phyloP scores from a whole-genome alignment of 495 filamentous ascomycete species.

The Viridothelium virens region DNA sequence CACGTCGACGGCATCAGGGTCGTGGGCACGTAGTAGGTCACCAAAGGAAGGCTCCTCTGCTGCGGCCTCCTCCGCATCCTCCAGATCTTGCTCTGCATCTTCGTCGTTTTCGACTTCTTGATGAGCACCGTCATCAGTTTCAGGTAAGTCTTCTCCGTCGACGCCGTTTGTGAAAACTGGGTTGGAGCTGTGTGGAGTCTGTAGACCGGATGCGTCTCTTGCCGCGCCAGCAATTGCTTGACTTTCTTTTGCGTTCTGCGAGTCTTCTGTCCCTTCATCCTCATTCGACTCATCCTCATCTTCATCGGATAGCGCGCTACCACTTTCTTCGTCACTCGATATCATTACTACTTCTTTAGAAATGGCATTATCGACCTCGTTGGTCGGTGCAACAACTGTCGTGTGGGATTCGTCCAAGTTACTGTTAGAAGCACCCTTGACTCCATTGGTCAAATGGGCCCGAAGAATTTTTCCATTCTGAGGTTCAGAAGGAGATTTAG shows the following conservation, averaged over 20 bases:
- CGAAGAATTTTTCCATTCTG: not conserved
- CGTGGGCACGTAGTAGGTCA: conserved; percentile 68
- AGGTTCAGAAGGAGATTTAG: not conserved
- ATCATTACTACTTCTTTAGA: conserved; percentile 44
- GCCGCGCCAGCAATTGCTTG: conserved; percentile 21
- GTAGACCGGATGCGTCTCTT: conserved; percentile 11
- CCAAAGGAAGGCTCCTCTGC: conserved; percentile 74
- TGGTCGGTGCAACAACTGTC: conserved; percentile 27
- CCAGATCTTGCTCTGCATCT: conserved; percentile 22
- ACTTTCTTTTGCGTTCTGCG: conserved; percentile 23
- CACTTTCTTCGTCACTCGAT: conserved; percentile 45
- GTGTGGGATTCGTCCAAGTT: conserved; percentile 69
- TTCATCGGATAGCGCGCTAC: conserved; percentile 27
- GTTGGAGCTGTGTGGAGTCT: not conserved
- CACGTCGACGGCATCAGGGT: conserved; percentile 67
- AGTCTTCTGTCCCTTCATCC: conserved; percentile 28
- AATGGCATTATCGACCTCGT: conserved; percentile 8
- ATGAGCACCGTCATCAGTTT: not conserved
- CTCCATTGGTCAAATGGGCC: conserved; percentile 24
- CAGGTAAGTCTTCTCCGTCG: not conserved
- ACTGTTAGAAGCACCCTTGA: conserved; percentile 49
- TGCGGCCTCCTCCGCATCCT: conserved; percentile 44
- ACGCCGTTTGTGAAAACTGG: not conserved
- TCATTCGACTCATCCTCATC: conserved; percentile 21
- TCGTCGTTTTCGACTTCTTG: conserved; percentile 17